A percentile compares a stretch with the other conserved stretches of the same genome.
Conservation (phyloP, 129 eudicot genomes). For the Flaveria trinervia region DNA sequence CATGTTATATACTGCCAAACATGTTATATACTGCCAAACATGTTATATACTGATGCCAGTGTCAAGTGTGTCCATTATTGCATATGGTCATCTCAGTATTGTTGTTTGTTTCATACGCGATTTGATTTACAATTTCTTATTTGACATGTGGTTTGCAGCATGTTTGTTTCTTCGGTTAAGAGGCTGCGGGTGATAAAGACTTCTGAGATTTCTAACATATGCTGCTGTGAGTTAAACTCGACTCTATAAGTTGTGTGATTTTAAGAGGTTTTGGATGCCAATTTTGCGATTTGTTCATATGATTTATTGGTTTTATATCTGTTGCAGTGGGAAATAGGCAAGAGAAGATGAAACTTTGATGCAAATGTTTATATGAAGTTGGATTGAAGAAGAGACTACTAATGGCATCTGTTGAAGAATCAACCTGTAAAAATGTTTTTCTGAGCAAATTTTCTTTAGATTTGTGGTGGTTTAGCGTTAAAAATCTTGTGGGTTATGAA, state of each 20-base stretch:
- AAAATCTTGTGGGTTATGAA: slow-evolving; percentile 27
- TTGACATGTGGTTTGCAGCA: slow-evolving; percentile 49
- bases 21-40: neutral
- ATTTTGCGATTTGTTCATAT: neutral
- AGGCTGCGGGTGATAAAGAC: slow-evolving; percentile 86
- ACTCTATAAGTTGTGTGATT: neutral
- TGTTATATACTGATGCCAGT: too few relatives aligned
- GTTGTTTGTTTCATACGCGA: neutral
- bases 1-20: too few relatives aligned
- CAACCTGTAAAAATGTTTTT: slow-evolving; percentile 34
- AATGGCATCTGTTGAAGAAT: slow-evolving; percentile 26
- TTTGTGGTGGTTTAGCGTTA: slow-evolving; percentile 19
- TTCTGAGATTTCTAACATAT: slow-evolving; percentile 66
- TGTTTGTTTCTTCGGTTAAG: slow-evolving; percentile 89
- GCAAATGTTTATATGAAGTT: slow-evolving; percentile 35
- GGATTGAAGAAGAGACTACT: slow-evolving; percentile 23
- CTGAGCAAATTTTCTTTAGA: slow-evolving; percentile 30
- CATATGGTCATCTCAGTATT: slow-evolving; percentile 1
- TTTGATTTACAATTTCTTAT: slow-evolving; percentile 9
- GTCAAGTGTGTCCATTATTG: slow-evolving; percentile 24
- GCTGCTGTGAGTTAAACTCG: slow-evolving; percentile 58
- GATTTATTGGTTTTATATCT: neutral
- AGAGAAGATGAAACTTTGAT: slow-evolving; percentile 37
- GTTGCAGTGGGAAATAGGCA: slow-evolving; percentile 51
- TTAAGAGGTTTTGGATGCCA: neutral